Conservation (phyloP, 176 grass and related monocot species). For the Paspalum vaginatum region DNA sequence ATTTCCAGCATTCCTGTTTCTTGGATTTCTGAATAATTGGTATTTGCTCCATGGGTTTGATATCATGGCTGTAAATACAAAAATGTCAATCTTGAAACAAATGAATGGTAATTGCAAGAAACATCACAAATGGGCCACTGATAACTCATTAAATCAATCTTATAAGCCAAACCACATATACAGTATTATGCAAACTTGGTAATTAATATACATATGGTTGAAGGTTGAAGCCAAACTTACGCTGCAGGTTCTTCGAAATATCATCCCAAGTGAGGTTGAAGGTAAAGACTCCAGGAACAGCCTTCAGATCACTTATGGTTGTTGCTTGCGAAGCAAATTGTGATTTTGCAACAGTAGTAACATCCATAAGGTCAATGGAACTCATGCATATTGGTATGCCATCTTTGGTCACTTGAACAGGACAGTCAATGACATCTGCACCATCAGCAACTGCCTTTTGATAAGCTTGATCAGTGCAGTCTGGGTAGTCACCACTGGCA, state of each 20-base stretch:
- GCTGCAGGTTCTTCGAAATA: slow-evolving; percentile 55
- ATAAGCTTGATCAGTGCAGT: slow-evolving; percentile 88
- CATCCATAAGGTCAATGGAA: slow-evolving; percentile 57
- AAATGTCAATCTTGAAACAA: slow-evolving; percentile 38
- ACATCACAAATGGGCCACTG: background rate
- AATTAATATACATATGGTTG: too few species aligned
- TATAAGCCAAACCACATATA: background rate
- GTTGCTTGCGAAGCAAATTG: slow-evolving; percentile 34
- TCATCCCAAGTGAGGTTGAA: slow-evolving; percentile 94
- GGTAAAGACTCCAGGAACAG: slow-evolving; percentile 61
- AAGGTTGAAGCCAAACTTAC: slow-evolving; percentile 49
- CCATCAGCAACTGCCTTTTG: slow-evolving; percentile 71
- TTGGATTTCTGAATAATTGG: slow-evolving; percentile 52
- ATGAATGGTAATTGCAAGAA: slow-evolving; percentile 22
- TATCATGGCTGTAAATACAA: slow-evolving; percentile 63
- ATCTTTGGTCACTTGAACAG: slow-evolving; percentile 88
- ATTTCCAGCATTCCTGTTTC: slow-evolving; percentile 61
- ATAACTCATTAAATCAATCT: slow-evolving; percentile 1
- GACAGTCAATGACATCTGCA: slow-evolving; percentile 87
- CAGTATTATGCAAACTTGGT: background rate
- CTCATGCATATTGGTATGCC: slow-evolving; percentile 77
- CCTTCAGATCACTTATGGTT: slow-evolving; percentile 54
- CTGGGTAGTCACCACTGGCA: slow-evolving; percentile 82
- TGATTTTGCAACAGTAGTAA: slow-evolving; percentile 64
- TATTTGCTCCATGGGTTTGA: slow-evolving; percentile 34